Conservation (phyloP, 108 stramenopile species). For the Skeletonema potamos region DNA sequence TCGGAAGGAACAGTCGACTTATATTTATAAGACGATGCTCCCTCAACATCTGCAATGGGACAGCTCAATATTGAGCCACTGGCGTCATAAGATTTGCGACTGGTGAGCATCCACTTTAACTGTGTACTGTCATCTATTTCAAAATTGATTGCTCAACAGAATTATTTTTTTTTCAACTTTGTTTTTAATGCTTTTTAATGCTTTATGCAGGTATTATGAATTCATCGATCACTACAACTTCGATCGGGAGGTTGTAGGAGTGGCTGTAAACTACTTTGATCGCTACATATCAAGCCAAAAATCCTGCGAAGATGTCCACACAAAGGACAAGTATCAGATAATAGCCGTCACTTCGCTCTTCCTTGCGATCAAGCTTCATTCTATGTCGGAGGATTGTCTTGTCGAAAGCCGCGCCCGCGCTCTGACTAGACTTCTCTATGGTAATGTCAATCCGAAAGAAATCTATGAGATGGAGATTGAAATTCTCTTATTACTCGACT, state of each 20-base stretch:
- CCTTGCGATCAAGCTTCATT: conserved; percentile 70
- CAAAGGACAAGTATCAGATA: conserved; percentile 50
- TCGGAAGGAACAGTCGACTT: neutral
- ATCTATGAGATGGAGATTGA: conserved; percentile 7
- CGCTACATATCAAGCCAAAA: conserved; percentile 42
- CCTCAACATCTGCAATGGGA: neutral
- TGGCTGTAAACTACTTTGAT: conserved; percentile 60
- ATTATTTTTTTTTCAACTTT: neutral
- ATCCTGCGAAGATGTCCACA: conserved; percentile 3
- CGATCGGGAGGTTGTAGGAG: conserved; percentile 65
- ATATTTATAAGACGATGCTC: neutral
- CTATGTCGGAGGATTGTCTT: neutral
- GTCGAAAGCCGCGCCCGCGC: neutral
- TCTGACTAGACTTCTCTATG: neutral
- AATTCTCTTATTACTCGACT: conserved; percentile 5
- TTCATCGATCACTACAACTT: conserved; percentile 64
- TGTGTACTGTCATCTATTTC: no score
- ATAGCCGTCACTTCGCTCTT: conserved; percentile 63
- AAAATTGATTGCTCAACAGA: neutral
- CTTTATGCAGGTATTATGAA: conserved; percentile 34
- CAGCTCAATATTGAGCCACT: neutral
- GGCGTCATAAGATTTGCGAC: conserved; percentile 62
- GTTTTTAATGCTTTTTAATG: neutral
- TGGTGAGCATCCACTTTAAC: no score
- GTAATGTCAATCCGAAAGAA: conserved; percentile 28